A percentile compares a stretch with the other conserved stretches of the same genome.
phyloP scores from a whole-genome alignment of 306 rosid species.

The Castanospermum australe region DNA sequence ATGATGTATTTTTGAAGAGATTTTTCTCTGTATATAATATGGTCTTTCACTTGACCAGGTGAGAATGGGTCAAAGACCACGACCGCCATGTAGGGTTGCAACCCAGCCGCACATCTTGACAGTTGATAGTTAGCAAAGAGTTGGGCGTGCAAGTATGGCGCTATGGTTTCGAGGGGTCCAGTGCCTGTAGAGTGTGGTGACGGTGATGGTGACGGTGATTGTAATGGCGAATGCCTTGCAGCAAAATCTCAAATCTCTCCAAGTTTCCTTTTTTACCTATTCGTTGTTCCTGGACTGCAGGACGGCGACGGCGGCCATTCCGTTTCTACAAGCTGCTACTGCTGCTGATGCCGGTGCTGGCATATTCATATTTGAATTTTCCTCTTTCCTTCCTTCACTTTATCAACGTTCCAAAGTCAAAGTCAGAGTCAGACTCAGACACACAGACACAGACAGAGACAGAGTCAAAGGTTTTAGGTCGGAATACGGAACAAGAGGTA shows the following conservation, averaged over 20 bases:
- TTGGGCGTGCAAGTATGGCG: no score
- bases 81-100: no score
- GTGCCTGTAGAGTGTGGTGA: no score
- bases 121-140: no score
- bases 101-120: no score
- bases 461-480: slow-evolving; percentile 82
- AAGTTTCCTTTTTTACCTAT: background rate
- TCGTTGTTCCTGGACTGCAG: background rate
- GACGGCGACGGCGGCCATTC: slow-evolving; percentile 17
- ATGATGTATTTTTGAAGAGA: no score
- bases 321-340: slow-evolving; percentile 26
- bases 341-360: no score
- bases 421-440: no score
- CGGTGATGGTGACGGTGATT: background rate
- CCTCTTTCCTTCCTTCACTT: slow-evolving; percentile 20
- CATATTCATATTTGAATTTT: slow-evolving; percentile 50
- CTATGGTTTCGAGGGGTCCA: no score
- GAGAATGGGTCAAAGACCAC: no score
- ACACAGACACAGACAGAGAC: background rate
- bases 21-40: no score
- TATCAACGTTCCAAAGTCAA: slow-evolving; percentile 12
- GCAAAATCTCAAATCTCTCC: background rate
- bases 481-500: slow-evolving; percentile 10
- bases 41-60: no score
- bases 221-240: background rate